These are phyloP conservation scores for Kodamaea kakaduensis DNA, from an alignment of 805 yeast species.

Conservation along the genomic window DNA sequence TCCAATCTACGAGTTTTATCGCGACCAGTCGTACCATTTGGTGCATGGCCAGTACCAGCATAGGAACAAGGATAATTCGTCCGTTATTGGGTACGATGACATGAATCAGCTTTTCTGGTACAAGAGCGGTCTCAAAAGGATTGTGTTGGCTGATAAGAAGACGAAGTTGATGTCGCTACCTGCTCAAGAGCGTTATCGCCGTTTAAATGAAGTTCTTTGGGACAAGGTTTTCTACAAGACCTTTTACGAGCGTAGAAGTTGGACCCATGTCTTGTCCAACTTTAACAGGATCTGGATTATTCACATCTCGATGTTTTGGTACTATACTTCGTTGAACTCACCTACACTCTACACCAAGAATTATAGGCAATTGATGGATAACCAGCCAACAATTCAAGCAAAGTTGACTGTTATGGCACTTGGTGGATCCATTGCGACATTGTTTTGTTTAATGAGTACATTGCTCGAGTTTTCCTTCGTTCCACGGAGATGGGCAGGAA, in stretches of 20 bases:
- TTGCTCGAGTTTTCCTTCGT: conserved; percentile 57
- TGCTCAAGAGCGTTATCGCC: conserved; percentile 51
- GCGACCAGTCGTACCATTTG: conserved; percentile 49
- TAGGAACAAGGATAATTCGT: conserved; percentile 60
- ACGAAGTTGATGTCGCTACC: conserved; percentile 49
- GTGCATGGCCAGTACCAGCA: conserved; percentile 43
- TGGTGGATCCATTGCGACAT: conserved; percentile 58
- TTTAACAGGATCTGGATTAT: conserved; percentile 79
- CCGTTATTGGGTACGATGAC: conserved; percentile 83
- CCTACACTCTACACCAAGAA: conserved; percentile 61
- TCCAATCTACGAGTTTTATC: conserved; percentile 63
- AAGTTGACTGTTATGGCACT: conserved; percentile 56
- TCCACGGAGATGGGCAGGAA: conserved; percentile 72
- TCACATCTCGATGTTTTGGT: conserved; percentile 74
- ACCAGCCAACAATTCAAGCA: conserved; percentile 57
- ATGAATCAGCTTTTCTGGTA: conserved; percentile 88
- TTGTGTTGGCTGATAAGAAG: conserved; percentile 44
- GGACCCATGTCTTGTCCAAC: conserved; percentile 71
- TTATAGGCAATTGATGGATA: conserved; percentile 51
- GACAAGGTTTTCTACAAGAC: conserved; percentile 66
- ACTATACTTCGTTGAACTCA: conserved; percentile 64
- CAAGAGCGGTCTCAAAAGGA: conserved; percentile 58
- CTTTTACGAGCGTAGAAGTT: conserved; percentile 66
- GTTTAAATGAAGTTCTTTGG: conserved; percentile 62
- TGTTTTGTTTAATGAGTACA: conserved; percentile 54